Evolutionary conservation across 2,329 filamentous ascomycete genomes (phyloP).

Genomic region (Sordariomycetes sp.): DNA sequence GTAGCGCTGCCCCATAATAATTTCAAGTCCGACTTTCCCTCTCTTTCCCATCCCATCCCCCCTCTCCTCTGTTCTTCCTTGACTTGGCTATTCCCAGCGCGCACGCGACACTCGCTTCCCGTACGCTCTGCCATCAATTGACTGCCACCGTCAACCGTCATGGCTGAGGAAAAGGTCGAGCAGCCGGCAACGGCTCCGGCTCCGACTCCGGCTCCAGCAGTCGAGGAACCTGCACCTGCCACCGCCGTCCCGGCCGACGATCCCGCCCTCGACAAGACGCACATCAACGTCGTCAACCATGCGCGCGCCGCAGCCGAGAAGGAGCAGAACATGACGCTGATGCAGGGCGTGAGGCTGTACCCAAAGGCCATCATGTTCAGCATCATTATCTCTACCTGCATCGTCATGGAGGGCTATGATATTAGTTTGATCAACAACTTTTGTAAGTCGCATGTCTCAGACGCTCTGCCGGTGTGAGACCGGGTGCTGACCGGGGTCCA

Average conservation of each 20-base stretch:
- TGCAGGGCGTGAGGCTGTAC: constrained; percentile 72
- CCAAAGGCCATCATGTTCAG: constrained; percentile 82
- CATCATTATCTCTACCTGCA: constrained; percentile 79
- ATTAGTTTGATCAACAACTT: constrained; percentile 76
- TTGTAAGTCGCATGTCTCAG: constrained; percentile 29
- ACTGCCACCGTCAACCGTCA: no score
- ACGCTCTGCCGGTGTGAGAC: neutral
- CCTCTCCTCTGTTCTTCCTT: no score
- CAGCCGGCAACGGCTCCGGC: no score
- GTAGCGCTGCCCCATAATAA: no score
- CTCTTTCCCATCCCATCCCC: no score
- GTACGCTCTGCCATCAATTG: no score
- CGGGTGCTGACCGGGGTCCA: constrained; percentile 5
- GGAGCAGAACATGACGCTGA: constrained; percentile 61
- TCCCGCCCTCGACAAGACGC: constrained; percentile 13
- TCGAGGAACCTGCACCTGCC: no score
- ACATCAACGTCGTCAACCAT: constrained; percentile 20
- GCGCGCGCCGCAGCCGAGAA: constrained; percentile 42
- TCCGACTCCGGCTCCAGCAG: no score
- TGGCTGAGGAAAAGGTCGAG: no score
- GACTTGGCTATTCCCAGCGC: no score
- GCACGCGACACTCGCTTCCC: no score
- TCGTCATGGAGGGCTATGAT: constrained; percentile 88
- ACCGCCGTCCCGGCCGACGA: constrained; percentile 5
- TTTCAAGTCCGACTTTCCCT: no score